phyloP scores from a whole-genome alignment of 2,329 filamentous ascomycete species.

The Phaeosphaeriaceae sp. region DNA sequence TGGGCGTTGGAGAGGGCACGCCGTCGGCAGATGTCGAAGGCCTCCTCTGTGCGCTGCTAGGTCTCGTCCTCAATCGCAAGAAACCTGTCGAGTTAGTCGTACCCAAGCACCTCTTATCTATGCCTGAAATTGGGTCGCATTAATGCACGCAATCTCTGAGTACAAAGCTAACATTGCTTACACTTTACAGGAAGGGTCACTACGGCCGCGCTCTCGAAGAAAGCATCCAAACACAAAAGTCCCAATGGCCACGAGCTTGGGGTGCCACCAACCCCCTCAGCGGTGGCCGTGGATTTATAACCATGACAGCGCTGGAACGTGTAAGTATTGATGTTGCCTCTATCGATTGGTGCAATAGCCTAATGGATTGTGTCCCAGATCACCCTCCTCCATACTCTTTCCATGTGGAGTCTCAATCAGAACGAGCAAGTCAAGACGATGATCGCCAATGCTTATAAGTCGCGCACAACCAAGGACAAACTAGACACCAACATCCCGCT shows the following conservation, averaged over 20 bases:
- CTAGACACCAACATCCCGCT: constrained; percentile 82
- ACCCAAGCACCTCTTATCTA: constrained; percentile 20
- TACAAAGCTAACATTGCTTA: constrained; percentile 40
- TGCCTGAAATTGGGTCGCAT: constrained; percentile 28
- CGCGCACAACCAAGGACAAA: constrained; percentile 82
- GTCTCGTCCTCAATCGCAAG: constrained; percentile 91
- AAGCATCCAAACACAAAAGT: constrained; percentile 81
- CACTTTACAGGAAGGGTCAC: constrained; percentile 75
- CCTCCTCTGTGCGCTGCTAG: constrained; percentile 86
- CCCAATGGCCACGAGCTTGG: constrained; percentile 89
- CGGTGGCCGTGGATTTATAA: constrained; percentile 79
- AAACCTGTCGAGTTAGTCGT: constrained; percentile 92
- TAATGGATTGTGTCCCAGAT: constrained; percentile 63
- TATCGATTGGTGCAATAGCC: too few species aligned
- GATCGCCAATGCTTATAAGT: constrained; percentile 72
- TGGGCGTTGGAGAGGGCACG: constrained; percentile 76
- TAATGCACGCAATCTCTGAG: constrained; percentile 1
- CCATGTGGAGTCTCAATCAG: constrained; percentile 87
- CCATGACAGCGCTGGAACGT: constrained; percentile 80
- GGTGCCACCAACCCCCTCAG: constrained; percentile 80
- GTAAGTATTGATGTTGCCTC: constrained; percentile 59
- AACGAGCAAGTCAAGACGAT: constrained; percentile 82
- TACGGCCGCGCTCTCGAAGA: constrained; percentile 94
- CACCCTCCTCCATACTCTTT: constrained; percentile 78
- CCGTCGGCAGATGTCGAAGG: constrained; percentile 87